Base-by-base conservation (phyloP, 345 rosid genomes). In the Syzygium oleosum region DNA sequence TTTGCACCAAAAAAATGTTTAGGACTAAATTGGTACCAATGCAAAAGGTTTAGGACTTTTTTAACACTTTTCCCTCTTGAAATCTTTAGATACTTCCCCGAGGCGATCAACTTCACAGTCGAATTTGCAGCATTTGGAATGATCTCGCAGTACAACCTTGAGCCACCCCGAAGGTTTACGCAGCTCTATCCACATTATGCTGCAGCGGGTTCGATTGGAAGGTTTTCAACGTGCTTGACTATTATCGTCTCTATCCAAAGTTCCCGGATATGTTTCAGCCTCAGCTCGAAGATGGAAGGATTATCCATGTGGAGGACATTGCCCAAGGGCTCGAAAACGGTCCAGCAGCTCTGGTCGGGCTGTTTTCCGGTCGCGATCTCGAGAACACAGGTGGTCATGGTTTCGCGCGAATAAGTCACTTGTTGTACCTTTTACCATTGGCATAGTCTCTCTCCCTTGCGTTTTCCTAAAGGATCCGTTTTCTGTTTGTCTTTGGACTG, bases 221-320 rank as follows among this genome's bases (percentile, higher is more conserved):
- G 89, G 89, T 12, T 88, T 88, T n/a, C 59, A 7, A 41, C 27
- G 34, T 73, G 85, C 49, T 65, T 49, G 80, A 88, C 46, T 88
- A 55, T 56, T 17, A 53, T 38, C 58, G 51, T 59, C 87, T 73
- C 34, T 77, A 41, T 52, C 87, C 43, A 4, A 55, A 61, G 17
- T 88, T 55, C 59, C 27, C 58, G 5, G 87, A 85, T 29, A 59
- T 38, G 41, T 77, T 19, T 23, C 78, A 10, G 73, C 65, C 78
- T 27, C 38, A 34, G 5, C 52, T 54, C 85, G 23, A 52, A 16
- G 46, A 56, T 19, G 51, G 87, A 55, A 88, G 77, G 46, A 73
- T 88, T 4, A 77, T 51, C 9, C 77, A 88, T 65, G 61, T 23
- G 3, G 87, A 88, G 51, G 89, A 85, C 49, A 43, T 77, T 25